phyloP scores from a whole-genome alignment of 768 basidiomycete species.

The Lactarius tabidus region DNA sequence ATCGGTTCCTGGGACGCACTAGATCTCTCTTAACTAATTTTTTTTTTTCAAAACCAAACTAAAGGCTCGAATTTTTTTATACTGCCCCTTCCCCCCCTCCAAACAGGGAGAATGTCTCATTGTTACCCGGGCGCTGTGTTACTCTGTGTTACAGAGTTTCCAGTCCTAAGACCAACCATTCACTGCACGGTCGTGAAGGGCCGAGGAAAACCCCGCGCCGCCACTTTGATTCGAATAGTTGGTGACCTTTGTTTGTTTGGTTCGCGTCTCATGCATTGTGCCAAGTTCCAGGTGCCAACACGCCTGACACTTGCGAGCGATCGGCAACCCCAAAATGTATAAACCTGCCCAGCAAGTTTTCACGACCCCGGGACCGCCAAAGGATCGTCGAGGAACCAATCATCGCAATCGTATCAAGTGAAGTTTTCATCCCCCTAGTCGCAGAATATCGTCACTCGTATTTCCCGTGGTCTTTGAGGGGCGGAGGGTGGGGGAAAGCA shows the following conservation, averaged over 20 bases:
- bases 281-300: constrained; percentile 22
- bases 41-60: constrained; percentile 13
- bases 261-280: constrained; percentile 6
- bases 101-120: neutral
- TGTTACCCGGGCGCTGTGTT: constrained; percentile 10
- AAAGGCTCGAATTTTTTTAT: constrained; percentile 18
- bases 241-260: constrained; percentile 7
- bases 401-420: constrained; percentile 2
- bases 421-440: constrained; percentile 14
- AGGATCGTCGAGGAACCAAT: constrained; percentile 22
- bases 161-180: neutral
- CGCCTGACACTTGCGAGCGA: constrained; percentile 24
- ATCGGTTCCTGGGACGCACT: constrained; percentile 22
- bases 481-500: neutral
- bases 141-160: neutral
- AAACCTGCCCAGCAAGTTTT: constrained; percentile 22
- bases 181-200: constrained; percentile 16
- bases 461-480: neutral
- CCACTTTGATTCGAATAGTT: neutral
- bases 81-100: neutral
- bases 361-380: constrained; percentile 10
- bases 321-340: constrained; percentile 26
- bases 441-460: neutral
- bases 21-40: constrained; percentile 2
- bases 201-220: constrained; percentile 10